These are phyloP conservation scores for Dendrobium chrysotoxum DNA, from an alignment of 106 monocot species.

Conservation along the genomic window DNA sequence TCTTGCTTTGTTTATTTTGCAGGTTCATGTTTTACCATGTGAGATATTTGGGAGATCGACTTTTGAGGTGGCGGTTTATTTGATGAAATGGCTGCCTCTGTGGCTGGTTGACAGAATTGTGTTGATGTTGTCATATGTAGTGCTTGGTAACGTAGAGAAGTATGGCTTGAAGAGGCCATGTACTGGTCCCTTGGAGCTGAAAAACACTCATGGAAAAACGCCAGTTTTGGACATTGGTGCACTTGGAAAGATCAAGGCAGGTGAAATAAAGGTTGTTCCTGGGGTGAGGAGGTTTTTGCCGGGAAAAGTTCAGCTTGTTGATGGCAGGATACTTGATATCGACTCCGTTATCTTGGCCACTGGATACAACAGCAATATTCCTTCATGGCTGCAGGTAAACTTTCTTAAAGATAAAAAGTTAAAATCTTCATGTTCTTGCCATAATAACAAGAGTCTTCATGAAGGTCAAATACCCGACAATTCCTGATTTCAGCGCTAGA, in stretches of 20 bases:
- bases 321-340: conserved; percentile 27
- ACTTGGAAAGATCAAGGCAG: conserved; percentile 42
- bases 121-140: conserved; percentile 27
- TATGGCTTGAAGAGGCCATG: conserved; percentile 41
- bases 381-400: conserved; percentile 59
- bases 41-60: conserved; percentile 57
- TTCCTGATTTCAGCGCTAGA: no score
- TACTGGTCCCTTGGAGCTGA: conserved; percentile 48
- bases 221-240: conserved; percentile 64
- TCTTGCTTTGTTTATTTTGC: background rate
- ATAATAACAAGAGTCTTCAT: background rate
- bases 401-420: no score
- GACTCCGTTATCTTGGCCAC: conserved; percentile 57
- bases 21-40: conserved; percentile 74
- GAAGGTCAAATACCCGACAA: no score
- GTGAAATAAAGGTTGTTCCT: conserved; percentile 56
- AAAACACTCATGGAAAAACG: conserved; percentile 46
- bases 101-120: conserved; percentile 57
- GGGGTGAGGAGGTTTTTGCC: conserved; percentile 40
- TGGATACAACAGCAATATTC: conserved; percentile 63
- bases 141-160: conserved; percentile 32
- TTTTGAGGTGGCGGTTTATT: conserved; percentile 34
- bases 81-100: conserved; percentile 55
- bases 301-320: conserved; percentile 42
- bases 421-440: background rate